Base-by-base conservation (phyloP, 176 grass and related monocot genomes). In the Microstegium vimineum region DNA sequence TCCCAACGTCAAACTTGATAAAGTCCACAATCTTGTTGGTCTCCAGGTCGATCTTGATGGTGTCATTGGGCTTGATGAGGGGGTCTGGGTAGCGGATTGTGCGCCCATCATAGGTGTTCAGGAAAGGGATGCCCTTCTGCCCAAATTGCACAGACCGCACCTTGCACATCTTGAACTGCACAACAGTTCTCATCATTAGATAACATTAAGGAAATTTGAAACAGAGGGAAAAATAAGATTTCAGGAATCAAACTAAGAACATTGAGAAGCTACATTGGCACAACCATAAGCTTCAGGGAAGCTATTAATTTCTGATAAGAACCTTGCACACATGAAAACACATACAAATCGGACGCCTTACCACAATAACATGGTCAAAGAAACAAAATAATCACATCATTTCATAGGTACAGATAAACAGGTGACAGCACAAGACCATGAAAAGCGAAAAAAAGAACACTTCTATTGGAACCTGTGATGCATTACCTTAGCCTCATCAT, bases 1-100 rank as follows among this genome's bases (percentile, higher is more conserved):
- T 88, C 12, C 86, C 86, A 16, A 88, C 86, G 4, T 88, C 86
- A 52, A 88, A 88, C 74, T 88, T 88, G 86, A 88, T 79, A 81
- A 88, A 84, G 66, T 88, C 86, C 0, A 88, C 86, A 14, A 88
- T 84, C 67, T 88, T 88, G 66, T 84, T 73, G n/a, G 66, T 56
- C 16, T 84, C 86, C 30, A 88, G 74, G 42, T 88, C 86, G 0
- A 88, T 64, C 74, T 88, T 88, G 81, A 88, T 88, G 23, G 86
- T 88, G 81, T 88, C 86, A 1, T 88, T 88, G 2, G 86, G 81
- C 65, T 88, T 88, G 74, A 88, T 88, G 26, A 88, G 66, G 4
- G 86, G 86, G 41, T 88, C 86, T 0, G 86, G 86, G 66, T 88
- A 88, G 66, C 86, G 86, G 33, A 88, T 88, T 1, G 86, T 88